Evolutionary conservation across 2,329 filamentous ascomycete genomes (phyloP).

Genomic region (Fusarium veterinarium): DNA sequence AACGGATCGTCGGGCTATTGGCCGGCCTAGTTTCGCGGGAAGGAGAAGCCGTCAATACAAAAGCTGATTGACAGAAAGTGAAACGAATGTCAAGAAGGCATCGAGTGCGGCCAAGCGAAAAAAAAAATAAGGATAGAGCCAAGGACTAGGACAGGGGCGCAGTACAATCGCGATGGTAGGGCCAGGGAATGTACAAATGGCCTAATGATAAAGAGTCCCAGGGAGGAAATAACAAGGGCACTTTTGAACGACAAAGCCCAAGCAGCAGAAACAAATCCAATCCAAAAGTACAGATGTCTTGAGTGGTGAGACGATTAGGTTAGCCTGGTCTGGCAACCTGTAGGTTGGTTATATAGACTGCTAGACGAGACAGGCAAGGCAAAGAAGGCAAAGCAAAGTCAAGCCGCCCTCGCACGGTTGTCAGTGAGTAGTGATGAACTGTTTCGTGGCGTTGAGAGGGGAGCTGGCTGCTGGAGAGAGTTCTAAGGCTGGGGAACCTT

Average conservation of each 20-base stretch:
- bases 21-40: conserved; percentile 25
- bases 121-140: conserved; percentile 5
- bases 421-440: conserved; percentile 3
- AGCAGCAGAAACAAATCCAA: conserved; percentile 8
- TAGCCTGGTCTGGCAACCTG: conserved; percentile 21
- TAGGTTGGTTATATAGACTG: background rate
- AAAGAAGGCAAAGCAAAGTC: conserved; percentile 16
- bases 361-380: background rate
- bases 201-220: background rate
- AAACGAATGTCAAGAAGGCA: conserved; percentile 45
- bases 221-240: conserved; percentile 23
- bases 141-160: conserved; percentile 29
- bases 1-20: conserved; percentile 18
- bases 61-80: conserved; percentile 20
- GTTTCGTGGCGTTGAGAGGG: conserved; percentile 45
- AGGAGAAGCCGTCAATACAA: conserved; percentile 6
- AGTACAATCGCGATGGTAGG: conserved; percentile 25
- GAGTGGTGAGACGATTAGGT: conserved; percentile 12
- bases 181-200: conserved; percentile 23
- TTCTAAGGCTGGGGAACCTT: conserved; percentile 25
- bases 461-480: conserved; percentile 20
- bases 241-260: conserved; percentile 2
- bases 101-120: conserved; percentile 26
- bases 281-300: conserved; percentile 35
- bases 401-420: conserved; percentile 8